These are phyloP conservation scores for Naumovozyma castellii DNA, from an alignment of 805 yeast species.

Conservation along the genomic window DNA sequence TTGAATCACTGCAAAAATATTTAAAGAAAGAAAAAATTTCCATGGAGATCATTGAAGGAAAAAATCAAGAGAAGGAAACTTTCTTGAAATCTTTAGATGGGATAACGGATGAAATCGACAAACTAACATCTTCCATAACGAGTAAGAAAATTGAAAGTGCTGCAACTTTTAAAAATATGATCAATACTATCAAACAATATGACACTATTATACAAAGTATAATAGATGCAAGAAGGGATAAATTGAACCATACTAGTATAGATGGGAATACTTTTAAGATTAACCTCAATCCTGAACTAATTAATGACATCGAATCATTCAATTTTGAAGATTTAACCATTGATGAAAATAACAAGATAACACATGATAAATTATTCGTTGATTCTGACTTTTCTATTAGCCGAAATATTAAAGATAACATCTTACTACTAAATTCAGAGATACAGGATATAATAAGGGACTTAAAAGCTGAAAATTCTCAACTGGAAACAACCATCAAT, in stretches of 20 bases:
- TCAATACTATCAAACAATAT: conserved; percentile 45
- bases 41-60: conserved; percentile 51
- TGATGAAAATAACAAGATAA: conserved; percentile 9
- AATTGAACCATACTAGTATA: conserved; percentile 12
- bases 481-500: conserved; percentile 49
- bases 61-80: conserved; percentile 53
- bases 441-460: conserved; percentile 26
- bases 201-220: conserved; percentile 41
- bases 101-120: conserved; percentile 36
- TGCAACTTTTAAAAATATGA: conserved; percentile 42
- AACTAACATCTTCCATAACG: conserved; percentile 36
- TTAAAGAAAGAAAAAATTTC: conserved; percentile 50
- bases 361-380: conserved; percentile 9
- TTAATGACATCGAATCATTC: background rate
- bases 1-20: conserved; percentile 33
- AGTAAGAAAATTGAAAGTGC: conserved; percentile 44
- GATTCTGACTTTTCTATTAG: conserved; percentile 5
- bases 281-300: background rate
- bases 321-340: background rate
- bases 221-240: conserved; percentile 16
- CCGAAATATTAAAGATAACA: conserved; percentile 26
- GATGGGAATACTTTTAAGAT: conserved; percentile 34
- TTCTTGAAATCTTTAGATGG: conserved; percentile 46
- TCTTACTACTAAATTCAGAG: conserved; percentile 27
- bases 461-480: conserved; percentile 13